A percentile compares a stretch with the other conserved stretches of the same genome.
These are phyloP conservation scores for Dictyostelium firmibasis DNA, from an alignment of 78 protist genomes.

Conservation along the genomic window DNA sequence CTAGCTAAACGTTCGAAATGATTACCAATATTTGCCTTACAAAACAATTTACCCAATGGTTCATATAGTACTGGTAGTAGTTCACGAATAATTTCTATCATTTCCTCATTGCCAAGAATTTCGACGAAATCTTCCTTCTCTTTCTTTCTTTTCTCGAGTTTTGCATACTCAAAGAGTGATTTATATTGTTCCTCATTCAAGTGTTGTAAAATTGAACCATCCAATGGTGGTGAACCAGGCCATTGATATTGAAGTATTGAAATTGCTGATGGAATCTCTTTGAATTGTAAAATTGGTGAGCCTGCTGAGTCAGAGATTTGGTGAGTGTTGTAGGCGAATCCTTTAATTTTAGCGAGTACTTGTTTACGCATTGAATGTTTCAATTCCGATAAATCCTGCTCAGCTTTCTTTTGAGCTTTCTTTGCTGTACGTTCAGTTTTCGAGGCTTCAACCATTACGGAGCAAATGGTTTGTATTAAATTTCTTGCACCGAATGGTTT, in stretches of 20 bases:
- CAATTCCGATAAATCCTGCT: background rate
- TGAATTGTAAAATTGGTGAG: background rate
- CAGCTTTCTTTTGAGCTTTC: conserved; percentile 18
- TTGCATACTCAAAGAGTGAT: conserved; percentile 65
- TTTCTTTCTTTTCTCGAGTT: conserved; percentile 43
- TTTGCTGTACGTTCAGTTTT: conserved; percentile 34
- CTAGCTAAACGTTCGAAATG: conserved; percentile 63
- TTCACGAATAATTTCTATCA: conserved; percentile 66
- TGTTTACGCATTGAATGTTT: background rate
- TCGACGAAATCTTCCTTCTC: conserved; percentile 72
- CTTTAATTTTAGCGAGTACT: conserved; percentile 22
- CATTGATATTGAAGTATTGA: conserved; percentile 66
- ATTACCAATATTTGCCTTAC: conserved; percentile 66
- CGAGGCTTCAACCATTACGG: conserved; percentile 50
- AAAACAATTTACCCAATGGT: conserved; percentile 65
- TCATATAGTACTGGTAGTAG: conserved; percentile 68
- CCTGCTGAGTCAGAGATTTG: background rate
- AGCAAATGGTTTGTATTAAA: conserved; percentile 57
- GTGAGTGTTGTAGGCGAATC: background rate
- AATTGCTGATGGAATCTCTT: conserved; percentile 32
- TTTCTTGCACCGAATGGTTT: conserved; percentile 74
- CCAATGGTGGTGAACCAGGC: conserved; percentile 56
- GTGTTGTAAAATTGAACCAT: background rate
- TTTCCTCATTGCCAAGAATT: conserved; percentile 51
- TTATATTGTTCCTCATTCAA: conserved; percentile 46